A percentile compares a stretch with the other conserved stretches of the same genome.
These are phyloP conservation scores for Lenzites betulinus DNA, from an alignment of 768 basidiomycete species.

Conservation along the genomic window DNA sequence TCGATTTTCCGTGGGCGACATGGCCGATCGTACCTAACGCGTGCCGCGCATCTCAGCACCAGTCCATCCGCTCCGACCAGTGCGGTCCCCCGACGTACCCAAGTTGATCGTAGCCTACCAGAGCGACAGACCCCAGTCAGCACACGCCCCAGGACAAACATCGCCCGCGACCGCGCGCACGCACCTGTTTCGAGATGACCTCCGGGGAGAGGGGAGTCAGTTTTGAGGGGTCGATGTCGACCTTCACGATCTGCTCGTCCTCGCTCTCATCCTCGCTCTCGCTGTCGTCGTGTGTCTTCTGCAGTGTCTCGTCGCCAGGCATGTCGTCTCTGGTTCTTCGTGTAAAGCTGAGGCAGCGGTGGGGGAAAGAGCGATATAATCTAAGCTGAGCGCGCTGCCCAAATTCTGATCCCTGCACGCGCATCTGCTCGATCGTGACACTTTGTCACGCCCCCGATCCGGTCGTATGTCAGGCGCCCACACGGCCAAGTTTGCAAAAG, in stretches of 20 bases:
- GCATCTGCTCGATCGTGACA: slow-evolving; percentile 3
- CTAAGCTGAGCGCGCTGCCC: background rate
- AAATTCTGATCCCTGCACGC: background rate
- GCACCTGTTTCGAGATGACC: slow-evolving; percentile 89
- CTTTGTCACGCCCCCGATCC: background rate
- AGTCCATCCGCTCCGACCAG: background rate
- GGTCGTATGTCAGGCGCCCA: too few species aligned
- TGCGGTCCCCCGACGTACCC: slow-evolving; percentile 47
- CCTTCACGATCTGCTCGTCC: slow-evolving; percentile 57
- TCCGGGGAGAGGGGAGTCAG: slow-evolving; percentile 88
- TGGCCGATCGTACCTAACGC: slow-evolving; percentile 91
- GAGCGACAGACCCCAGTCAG: background rate
- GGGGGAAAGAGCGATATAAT: slow-evolving; percentile 3
- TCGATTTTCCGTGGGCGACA: slow-evolving; percentile 97
- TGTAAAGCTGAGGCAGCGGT: background rate
- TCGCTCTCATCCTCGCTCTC: slow-evolving; percentile 73
- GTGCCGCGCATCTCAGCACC: slow-evolving; percentile 8
- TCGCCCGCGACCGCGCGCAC: slow-evolving; percentile 24
- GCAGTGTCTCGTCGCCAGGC: slow-evolving; percentile 68
- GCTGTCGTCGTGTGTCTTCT: slow-evolving; percentile 60
- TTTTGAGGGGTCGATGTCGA: slow-evolving; percentile 80
- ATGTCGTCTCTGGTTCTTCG: slow-evolving; percentile 36
- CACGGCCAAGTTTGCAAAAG: too few species aligned
- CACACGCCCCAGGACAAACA: background rate
- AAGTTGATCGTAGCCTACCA: slow-evolving; percentile 90